phyloP scores from a whole-genome alignment of 768 basidiomycete genomes.

The Podaxis pistillaris region DNA sequence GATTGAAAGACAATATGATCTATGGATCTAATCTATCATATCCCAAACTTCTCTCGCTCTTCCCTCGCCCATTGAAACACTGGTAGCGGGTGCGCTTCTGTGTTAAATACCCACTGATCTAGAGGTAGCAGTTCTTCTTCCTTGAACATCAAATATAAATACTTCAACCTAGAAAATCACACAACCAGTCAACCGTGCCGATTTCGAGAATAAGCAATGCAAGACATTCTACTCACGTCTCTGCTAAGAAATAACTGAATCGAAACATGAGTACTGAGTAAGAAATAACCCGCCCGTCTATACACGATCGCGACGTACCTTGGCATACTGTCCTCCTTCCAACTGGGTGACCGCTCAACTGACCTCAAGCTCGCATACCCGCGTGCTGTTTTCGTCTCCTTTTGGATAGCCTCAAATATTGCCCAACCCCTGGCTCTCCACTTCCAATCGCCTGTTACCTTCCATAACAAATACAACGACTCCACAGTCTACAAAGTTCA shows the following conservation, averaged over 20 bases:
- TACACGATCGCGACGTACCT: slow-evolving; percentile 43
- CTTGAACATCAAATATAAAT: slow-evolving; percentile 68
- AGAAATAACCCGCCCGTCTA: background rate
- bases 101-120: slow-evolving; percentile 61
- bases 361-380: slow-evolving; percentile 62
- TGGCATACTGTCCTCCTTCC: slow-evolving; percentile 62
- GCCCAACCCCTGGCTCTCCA: slow-evolving; percentile 75
- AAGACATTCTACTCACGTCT: slow-evolving; percentile 36
- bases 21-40: slow-evolving; percentile 24
- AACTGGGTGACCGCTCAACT: slow-evolving; percentile 42
- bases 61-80: slow-evolving; percentile 60
- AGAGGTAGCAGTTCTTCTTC: slow-evolving; percentile 60
- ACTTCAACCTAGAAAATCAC: slow-evolving; percentile 52
- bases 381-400: slow-evolving; percentile 49
- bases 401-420: slow-evolving; percentile 67
- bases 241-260: slow-evolving; percentile 45
- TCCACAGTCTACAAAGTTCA: slow-evolving; percentile 58
- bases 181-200: background rate
- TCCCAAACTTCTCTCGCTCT: slow-evolving; percentile 44
- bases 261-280: background rate
- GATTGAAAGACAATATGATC: background rate
- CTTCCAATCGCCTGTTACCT: slow-evolving; percentile 58
- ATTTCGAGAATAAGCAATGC: background rate
- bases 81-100: slow-evolving; percentile 77
- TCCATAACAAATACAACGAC: slow-evolving; percentile 70